Base-by-base conservation (phyloP, 1,139 yeast species). In the Yamadazyma buinensis region DNA sequence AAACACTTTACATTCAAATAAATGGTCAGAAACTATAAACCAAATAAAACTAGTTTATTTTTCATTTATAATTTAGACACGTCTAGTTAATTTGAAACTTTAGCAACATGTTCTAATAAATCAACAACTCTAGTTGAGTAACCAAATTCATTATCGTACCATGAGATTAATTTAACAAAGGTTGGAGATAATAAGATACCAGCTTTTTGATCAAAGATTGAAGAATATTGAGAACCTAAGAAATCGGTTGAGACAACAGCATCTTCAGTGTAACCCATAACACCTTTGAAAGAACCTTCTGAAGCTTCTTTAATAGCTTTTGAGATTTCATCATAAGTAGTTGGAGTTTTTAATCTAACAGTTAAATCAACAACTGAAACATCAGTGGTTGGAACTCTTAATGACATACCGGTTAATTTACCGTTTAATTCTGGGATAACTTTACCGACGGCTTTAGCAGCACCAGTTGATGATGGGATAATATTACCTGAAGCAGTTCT, bases 71-170 rank as follows among this genome's bases (percentile, higher is more conserved):
- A 29, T 29, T 29, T 29, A 45, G 53, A 41, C 51, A 12, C 9
- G 12, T 29, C 31, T 29, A 55, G 59, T 57, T 55, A 57, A 38
- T 49, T 43, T 32, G 57, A 52, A 49, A 49, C 57, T 45, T 72
- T 69, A 56, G 90, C 86, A 59, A 81, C 79, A 76, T 73, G 80
- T 67, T 80, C 77, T 61, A 84, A 72, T 61, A 84, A 77, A 76
- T 84, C 94, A 51, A 84, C 90, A 47, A 84, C 94, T 76, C 95
- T 84, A 74, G 87, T 81, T 57, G 92, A 83, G 86, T 84, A 84
- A 64, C 95, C 95, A 75, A 63, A 84, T 74, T 84, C 95, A 72
- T 84, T 84, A 66, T 84, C 95, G 79, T 84, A 84, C 94, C 94
- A 84, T 42, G 92, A 72, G 67, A 84, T 75, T 68, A 84, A 81